These are phyloP conservation scores for Leccinum boreale DNA, from an alignment of 768 basidiomycete genomes.

Conservation along the genomic window DNA sequence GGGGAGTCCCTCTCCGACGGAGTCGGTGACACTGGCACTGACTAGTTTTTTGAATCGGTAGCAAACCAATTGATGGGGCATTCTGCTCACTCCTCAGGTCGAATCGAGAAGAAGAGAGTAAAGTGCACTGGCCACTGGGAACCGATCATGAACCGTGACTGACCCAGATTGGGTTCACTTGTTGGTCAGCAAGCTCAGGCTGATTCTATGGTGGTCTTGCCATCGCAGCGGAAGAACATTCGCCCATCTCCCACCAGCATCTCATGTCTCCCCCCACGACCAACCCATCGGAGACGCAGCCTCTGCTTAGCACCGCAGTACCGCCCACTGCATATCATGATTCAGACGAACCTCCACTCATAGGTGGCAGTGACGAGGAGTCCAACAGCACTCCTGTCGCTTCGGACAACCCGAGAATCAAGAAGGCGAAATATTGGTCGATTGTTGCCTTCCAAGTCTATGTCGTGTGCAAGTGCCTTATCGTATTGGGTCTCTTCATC, in stretches of 20 bases:
- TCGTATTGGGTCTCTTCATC: conserved; percentile 51
- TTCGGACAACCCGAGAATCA: background rate
- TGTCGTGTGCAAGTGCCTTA: conserved; percentile 34
- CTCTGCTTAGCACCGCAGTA: conserved; percentile 19
- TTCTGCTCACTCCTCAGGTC: too few relatives aligned
- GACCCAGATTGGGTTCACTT: too few relatives aligned
- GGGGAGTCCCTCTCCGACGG: too few relatives aligned
- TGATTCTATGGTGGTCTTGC: background rate
- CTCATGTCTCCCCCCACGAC: conserved; percentile 20
- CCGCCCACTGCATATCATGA: conserved; percentile 17
- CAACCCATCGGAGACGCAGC: conserved; percentile 17
- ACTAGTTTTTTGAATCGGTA: too few relatives aligned
- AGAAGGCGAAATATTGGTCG: conserved; percentile 12
- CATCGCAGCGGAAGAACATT: background rate
- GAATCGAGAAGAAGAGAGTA: too few relatives aligned
- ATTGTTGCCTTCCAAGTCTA: conserved; percentile 29
- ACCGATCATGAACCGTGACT: too few relatives aligned
- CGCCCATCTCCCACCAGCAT: conserved; percentile 4
- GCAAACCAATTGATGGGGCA: too few relatives aligned
- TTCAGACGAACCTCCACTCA: background rate
- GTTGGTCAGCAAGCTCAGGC: too few relatives aligned
- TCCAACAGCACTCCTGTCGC: background rate
- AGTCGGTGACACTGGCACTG: too few relatives aligned
- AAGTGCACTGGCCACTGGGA: too few relatives aligned
- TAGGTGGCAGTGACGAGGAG: conserved; percentile 19